Conservation (phyloP, 768 basidiomycete species). For the Phylloporus rhodoxanthus region DNA sequence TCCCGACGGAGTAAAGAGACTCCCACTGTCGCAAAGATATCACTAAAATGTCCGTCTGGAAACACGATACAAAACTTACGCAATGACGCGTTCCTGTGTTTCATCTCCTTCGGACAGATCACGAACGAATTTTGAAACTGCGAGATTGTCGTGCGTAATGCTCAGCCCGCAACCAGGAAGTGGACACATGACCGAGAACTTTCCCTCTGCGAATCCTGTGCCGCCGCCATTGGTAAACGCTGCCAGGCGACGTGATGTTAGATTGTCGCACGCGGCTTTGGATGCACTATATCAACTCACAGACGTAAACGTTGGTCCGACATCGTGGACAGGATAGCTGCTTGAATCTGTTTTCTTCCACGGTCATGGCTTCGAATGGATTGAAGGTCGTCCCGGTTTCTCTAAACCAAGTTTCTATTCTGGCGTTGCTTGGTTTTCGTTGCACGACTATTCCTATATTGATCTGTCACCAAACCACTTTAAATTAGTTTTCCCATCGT, state of each 20-base stretch:
- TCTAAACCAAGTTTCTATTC: conserved; percentile 19
- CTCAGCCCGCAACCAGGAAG: conserved; percentile 33
- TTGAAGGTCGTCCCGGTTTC: conserved; percentile 29
- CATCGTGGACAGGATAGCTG: conserved; percentile 34
- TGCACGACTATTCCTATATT: conserved; percentile 17
- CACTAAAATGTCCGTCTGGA: background rate
- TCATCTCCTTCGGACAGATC: conserved; percentile 31
- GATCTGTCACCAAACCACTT: conserved; percentile 13
- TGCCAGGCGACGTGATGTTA: conserved; percentile 15
- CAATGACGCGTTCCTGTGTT: conserved; percentile 25
- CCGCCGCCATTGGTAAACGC: conserved; percentile 37
- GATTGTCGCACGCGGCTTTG: background rate
- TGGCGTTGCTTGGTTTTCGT: conserved; percentile 11
- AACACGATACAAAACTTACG: conserved; percentile 27
- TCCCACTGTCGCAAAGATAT: conserved; percentile 27
- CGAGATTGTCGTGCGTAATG: conserved; percentile 40
- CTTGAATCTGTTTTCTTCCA: conserved; percentile 17
- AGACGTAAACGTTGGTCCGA: conserved; percentile 21
- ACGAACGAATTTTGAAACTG: conserved; percentile 37
- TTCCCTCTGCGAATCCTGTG: conserved; percentile 44
- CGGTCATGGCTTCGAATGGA: conserved; percentile 32
- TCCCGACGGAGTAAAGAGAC: conserved; percentile 28
- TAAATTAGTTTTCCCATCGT: background rate
- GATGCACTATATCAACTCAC: conserved; percentile 24
- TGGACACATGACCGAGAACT: conserved; percentile 36